Evolutionary conservation across 192 early-diverging fungal genomes (phyloP), one percentile per base, ranked within the genome.

Genomic region (Entomortierella chlamydospora): DNA sequence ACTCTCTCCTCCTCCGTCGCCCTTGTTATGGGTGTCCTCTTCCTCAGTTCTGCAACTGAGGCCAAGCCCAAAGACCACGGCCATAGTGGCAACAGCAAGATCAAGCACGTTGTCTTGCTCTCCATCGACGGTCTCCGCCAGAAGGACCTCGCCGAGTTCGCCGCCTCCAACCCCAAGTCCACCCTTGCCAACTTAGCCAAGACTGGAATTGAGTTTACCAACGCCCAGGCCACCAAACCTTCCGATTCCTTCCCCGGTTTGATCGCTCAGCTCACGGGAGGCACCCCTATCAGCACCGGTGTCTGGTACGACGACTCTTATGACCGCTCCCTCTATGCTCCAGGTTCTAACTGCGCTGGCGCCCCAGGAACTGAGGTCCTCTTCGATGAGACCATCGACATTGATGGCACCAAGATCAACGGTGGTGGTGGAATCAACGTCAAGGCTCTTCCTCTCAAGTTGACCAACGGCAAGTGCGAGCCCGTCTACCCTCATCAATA

Each of bases 281-380:
- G 58, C 26, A 12, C n/a, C 6, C 41, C 58, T 8, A 18, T 25
- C 37, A 60, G 37, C 22, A 42, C 37, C 42, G 58, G 58, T 45
- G 58, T 60, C 26, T 60, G 58, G 58, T 60, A 60, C 26, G 58
- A 60, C 23, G 58, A 60, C 58, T 60, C 58, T 15, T 60, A 60
- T 25, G 58, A 60, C 18, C 58, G 58, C n/a, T 60, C 58, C 22
- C 58, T 60, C 2, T 60, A 60, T 22, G 39, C 58, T 9, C 58
- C 58, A n/a, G 42, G 42, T 39, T 60, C 58, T 22, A 60, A 60
- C 41, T 60, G 58, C 25, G 9, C 41, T 28, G 58, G 58, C 41
- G 23, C 58, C 22, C 37, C 41, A 13, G 58, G 58, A 45, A 60
- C 58, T 17, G 22, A 45, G 25, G 58, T 60, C 39, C 58, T 60